Conservation (phyloP, 2,329 filamentous ascomycete genomes). For the Podosphaera xanthii region DNA sequence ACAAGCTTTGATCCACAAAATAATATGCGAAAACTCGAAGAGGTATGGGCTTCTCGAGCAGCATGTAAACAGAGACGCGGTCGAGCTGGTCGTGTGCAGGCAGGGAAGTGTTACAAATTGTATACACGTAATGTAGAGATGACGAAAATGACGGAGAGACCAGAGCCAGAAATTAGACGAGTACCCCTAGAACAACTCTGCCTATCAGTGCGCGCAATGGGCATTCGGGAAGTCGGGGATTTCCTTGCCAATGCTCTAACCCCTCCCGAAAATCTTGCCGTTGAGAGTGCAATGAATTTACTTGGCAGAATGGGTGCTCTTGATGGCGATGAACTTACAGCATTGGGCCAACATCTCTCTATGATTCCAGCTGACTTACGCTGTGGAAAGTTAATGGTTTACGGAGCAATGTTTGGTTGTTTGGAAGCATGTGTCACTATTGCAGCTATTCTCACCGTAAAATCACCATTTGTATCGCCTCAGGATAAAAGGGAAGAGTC, state of each 20-base stretch:
- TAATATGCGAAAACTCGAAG: slow-evolving; percentile 84
- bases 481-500: slow-evolving; percentile 64
- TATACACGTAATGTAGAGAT: slow-evolving; percentile 69
- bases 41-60: slow-evolving; percentile 84
- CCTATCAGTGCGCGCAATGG: slow-evolving; percentile 87
- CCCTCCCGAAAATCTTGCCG: slow-evolving; percentile 63
- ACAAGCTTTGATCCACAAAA: slow-evolving; percentile 79
- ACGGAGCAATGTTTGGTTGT: slow-evolving; percentile 81
- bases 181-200: slow-evolving; percentile 89
- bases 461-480: slow-evolving; percentile 68
- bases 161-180: slow-evolving; percentile 80
- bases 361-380: slow-evolving; percentile 86
- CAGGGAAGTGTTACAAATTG: slow-evolving; percentile 83
- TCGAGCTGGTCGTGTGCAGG: slow-evolving; percentile 77
- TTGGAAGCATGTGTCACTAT: slow-evolving; percentile 75
- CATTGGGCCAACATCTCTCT: slow-evolving; percentile 76
- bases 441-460: slow-evolving; percentile 74
- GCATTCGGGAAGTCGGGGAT: slow-evolving; percentile 52
- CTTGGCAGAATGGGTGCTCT: slow-evolving; percentile 72
- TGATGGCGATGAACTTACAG: slow-evolving; percentile 67
- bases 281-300: slow-evolving; percentile 62
- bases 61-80: slow-evolving; percentile 88
- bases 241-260: slow-evolving; percentile 78
- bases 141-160: slow-evolving; percentile 62
- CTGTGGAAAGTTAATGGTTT: slow-evolving; percentile 86